Evolutionary conservation across 192 early-diverging fungal genomes (phyloP), one percentile per base, ranked within the genome.

Genomic region (Mycoemilia scoparia): DNA sequence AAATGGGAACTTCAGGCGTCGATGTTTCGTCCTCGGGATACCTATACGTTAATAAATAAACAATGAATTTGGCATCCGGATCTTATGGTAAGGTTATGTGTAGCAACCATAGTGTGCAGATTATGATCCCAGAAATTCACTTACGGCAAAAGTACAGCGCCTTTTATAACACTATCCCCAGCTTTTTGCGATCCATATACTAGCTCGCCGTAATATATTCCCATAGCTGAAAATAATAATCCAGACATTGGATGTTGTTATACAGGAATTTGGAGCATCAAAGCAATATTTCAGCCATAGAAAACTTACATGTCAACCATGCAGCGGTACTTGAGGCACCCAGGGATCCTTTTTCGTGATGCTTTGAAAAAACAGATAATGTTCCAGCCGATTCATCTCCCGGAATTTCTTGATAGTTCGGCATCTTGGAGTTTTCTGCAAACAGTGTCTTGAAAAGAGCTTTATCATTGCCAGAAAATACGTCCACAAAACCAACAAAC

Each of bases 281-380:
- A 30, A 34, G 21, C 31, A 26, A 31, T 33, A 34, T 25, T 34
- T 10, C 21, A 6, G 21, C 19, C 25, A 71, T 73, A n/a, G n/a
- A n/a, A n/a, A n/a, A n/a, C n/a, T n/a, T n/a, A n/a, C n/a, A 74
- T 3, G 89, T 91, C 39, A 87, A 41, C 92, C 92, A 97, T 2
- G 79, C 81, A 71, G 92, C 90, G 19, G 70, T 73, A 35, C 58
- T 39, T 47, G 54, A 25, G 69, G 39, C 13, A 13, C 38, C 24
- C 39, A 36, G 32, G 23, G 23, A 5, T 1, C 16, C 30, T 1
- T 38, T 19, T 29, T 56, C 44, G 25, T 43, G 34, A 29, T 56
- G 59, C 39, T 62, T 34, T 19, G n/a, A n/a, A n/a, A n/a, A n/a
- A n/a, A 62, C 34, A 2, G 48, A 41, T 14, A 62, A 41, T 11